Percentiles rank a stretch among this genome's conserved stretches.
phyloP scores from a whole-genome alignment of 2,329 filamentous ascomycete species.

The Pezicula carpinea region DNA sequence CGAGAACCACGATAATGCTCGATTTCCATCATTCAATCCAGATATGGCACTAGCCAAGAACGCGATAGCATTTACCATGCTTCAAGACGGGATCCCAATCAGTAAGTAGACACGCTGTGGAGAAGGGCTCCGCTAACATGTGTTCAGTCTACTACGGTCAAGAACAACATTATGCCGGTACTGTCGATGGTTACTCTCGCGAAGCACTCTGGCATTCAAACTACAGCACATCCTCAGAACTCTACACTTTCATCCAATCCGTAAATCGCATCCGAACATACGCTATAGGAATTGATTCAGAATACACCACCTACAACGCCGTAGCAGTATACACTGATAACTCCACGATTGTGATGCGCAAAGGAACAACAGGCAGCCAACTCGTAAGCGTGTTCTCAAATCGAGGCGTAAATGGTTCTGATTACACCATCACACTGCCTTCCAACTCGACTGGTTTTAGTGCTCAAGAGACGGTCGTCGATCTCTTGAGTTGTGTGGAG shows the following conservation, averaged over 20 bases:
- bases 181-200: conserved; percentile 34
- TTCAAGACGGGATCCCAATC: conserved; percentile 48
- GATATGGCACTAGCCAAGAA: conserved; percentile 36
- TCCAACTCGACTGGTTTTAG: conserved; percentile 36
- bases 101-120: conserved; percentile 9
- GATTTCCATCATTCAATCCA: conserved; percentile 20
- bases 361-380: conserved; percentile 18
- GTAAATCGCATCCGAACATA: conserved; percentile 24
- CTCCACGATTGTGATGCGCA: conserved; percentile 24
- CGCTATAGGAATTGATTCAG: conserved; percentile 19
- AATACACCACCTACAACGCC: conserved; percentile 22
- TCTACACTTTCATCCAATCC: conserved; percentile 35
- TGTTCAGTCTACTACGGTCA: conserved; percentile 47
- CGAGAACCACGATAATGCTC: conserved; percentile 29
- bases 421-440: conserved; percentile 29
- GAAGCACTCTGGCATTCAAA: conserved; percentile 40
- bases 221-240: conserved; percentile 31
- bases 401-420: conserved; percentile 29
- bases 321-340: conserved; percentile 21
- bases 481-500: conserved; percentile 39
- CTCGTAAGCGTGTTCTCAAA: conserved; percentile 35
- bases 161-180: conserved; percentile 44
- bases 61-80: conserved; percentile 43
- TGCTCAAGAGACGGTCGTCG: conserved; percentile 30
- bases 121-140: background rate